These are phyloP conservation scores for Solanum chilense DNA, from an alignment of 257 asterid genomes.

Conservation along the genomic window DNA sequence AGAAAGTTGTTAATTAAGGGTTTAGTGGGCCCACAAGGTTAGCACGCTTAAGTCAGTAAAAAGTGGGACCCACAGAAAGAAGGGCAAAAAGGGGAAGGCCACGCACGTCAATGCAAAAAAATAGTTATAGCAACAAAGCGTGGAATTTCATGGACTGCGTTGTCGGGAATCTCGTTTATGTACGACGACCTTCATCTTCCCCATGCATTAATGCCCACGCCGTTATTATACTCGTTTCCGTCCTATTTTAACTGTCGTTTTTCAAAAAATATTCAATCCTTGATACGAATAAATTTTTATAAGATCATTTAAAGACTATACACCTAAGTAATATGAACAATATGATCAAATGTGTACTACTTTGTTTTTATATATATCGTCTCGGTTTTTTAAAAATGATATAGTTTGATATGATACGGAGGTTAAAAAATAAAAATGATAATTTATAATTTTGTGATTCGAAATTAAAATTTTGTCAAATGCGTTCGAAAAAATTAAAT, in stretches of 20 bases:
- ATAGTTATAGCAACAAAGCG: conserved; percentile 16
- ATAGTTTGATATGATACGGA: too few relatives aligned
- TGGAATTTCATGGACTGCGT: conserved; percentile 47
- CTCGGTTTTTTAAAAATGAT: too few relatives aligned
- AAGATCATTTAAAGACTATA: background rate
- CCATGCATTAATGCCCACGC: background rate
- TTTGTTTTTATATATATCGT: too few relatives aligned
- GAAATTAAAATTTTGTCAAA: too few relatives aligned
- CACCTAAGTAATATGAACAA: too few relatives aligned
- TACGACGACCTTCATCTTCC: background rate
- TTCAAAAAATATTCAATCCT: too few relatives aligned
- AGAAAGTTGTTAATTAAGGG: background rate
- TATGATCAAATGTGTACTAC: too few relatives aligned
- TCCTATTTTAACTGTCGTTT: too few relatives aligned
- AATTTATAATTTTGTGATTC: too few relatives aligned
- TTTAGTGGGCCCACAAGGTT: background rate
- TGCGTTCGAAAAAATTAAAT: too few relatives aligned
- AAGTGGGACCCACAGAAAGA: background rate
- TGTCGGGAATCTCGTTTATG: conserved; percentile 18
- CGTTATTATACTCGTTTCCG: background rate
- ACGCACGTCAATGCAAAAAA: background rate
- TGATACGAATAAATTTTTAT: too few relatives aligned
- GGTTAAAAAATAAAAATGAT: too few relatives aligned
- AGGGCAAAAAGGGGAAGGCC: background rate
- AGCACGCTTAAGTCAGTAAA: conserved; percentile 15